These are phyloP conservation scores for Aspergillus sp. DNA, from an alignment of 2,329 filamentous ascomycete genomes.

Conservation along the genomic window DNA sequence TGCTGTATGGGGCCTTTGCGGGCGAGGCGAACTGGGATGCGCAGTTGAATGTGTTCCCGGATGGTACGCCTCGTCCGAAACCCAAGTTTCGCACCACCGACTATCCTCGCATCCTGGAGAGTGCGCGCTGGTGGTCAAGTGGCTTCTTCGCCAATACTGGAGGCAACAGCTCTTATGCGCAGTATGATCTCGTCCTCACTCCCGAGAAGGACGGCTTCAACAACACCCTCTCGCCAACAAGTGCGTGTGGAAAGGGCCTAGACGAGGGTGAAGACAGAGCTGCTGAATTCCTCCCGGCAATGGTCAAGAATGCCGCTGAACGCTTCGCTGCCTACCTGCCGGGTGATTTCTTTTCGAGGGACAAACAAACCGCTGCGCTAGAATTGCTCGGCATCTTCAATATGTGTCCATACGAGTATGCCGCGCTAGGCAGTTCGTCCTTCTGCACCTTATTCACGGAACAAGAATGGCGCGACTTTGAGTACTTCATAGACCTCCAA, in stretches of 20 bases:
- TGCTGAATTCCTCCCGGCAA: constrained; percentile 46
- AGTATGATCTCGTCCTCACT: constrained; percentile 49
- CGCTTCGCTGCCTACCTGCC: constrained; percentile 52
- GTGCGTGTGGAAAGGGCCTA: constrained; percentile 33
- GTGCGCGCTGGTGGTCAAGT: constrained; percentile 37
- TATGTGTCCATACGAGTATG: constrained; percentile 56
- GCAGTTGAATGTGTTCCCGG: constrained; percentile 39
- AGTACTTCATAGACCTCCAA: constrained; percentile 54
- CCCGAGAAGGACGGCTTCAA: constrained; percentile 51
- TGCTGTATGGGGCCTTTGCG: constrained; percentile 51
- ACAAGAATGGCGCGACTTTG: constrained; percentile 57
- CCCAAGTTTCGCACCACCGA: constrained; percentile 55
- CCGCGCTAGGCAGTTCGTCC: constrained; percentile 50
- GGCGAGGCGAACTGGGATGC: constrained; percentile 52
- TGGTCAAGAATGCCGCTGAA: constrained; percentile 46
- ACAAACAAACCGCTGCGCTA: constrained; percentile 28
- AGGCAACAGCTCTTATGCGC: constrained; percentile 23
- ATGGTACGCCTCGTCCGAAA: constrained; percentile 50
- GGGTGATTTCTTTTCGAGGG: constrained; percentile 47
- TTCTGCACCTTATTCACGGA: constrained; percentile 57
- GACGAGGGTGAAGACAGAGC: constrained; percentile 25
- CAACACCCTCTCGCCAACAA: constrained; percentile 46
- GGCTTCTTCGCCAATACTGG: constrained; percentile 31
- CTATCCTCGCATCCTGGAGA: constrained; percentile 57
- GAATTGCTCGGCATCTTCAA: constrained; percentile 55